These are phyloP conservation scores for Silene coronaria DNA, from an alignment of 179 eudicot species.

Conservation along the genomic window DNA sequence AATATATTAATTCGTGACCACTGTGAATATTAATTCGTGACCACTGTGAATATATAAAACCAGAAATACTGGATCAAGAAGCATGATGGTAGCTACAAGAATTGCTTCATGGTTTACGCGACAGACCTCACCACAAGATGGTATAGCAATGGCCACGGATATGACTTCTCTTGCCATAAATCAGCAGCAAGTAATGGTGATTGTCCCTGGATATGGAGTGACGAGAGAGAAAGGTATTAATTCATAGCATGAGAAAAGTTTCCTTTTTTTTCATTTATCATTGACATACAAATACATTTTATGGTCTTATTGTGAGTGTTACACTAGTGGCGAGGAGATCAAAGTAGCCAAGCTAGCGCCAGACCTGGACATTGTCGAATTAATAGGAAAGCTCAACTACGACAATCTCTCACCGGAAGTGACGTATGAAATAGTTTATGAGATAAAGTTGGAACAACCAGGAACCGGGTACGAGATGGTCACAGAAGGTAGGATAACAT, in stretches of 20 bases:
- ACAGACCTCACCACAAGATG: slow-evolving; percentile 26
- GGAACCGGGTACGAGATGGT: slow-evolving; percentile 41
- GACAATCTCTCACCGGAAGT: slow-evolving; percentile 38
- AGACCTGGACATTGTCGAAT: slow-evolving; percentile 34
- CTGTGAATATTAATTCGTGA: neutral
- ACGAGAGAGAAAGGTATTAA: neutral
- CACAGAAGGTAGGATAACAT: slow-evolving; percentile 33
- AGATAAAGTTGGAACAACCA: slow-evolving; percentile 36
- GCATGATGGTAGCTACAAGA: slow-evolving; percentile 27
- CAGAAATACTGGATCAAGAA: slow-evolving; percentile 56
- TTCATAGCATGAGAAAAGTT: neutral
- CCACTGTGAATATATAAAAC: neutral
- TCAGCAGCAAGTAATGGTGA: slow-evolving; percentile 1
- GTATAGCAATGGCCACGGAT: neutral
- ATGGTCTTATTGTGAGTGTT: neutral
- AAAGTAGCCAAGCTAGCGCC: slow-evolving; percentile 37
- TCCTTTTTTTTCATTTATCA: neutral
- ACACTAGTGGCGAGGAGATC: slow-evolving; percentile 34
- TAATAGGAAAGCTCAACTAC: slow-evolving; percentile 36
- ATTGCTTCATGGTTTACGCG: slow-evolving; percentile 59
- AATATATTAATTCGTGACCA: neutral
- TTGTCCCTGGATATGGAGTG: neutral
- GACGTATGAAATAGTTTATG: slow-evolving; percentile 37
- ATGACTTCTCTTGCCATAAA: slow-evolving; percentile 40
- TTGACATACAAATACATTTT: neutral